A percentile compares a stretch with the other conserved stretches of the same genome.
These are phyloP conservation scores for Mycothermus thermophilus DNA, from an alignment of 495 filamentous ascomycete species.

Conservation along the genomic window DNA sequence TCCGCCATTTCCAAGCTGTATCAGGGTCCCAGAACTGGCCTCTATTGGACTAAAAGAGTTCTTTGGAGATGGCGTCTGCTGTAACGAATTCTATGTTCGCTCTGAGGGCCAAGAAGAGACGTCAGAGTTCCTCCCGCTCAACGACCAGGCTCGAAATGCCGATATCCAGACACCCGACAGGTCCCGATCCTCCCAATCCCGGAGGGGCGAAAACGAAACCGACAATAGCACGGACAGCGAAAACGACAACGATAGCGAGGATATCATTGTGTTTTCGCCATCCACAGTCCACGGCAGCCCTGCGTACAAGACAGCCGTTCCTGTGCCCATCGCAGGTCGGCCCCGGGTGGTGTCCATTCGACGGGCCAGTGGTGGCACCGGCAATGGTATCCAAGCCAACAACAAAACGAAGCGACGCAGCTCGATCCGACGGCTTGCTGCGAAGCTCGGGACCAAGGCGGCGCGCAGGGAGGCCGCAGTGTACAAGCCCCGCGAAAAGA, in stretches of 20 bases:
- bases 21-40: neutral
- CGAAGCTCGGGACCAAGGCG: constrained; percentile 1
- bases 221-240: neutral
- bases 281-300: neutral
- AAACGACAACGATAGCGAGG: neutral
- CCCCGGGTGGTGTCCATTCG: constrained; percentile 1
- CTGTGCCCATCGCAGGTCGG: neutral
- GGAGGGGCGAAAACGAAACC: neutral
- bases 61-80: neutral
- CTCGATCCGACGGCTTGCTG: constrained; percentile 2
- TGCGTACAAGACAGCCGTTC: constrained; percentile 2
- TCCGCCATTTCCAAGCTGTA: neutral
- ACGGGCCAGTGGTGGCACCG: no score
- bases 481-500: constrained; percentile 1
- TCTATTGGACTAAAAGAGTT: neutral
- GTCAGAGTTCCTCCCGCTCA: neutral
- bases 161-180: neutral
- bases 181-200: no score
- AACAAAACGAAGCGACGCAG: constrained; percentile 1
- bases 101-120: neutral
- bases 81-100: neutral
- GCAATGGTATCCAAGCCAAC: no score
- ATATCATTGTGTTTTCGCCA: neutral
- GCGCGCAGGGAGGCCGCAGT: constrained; percentile 1
- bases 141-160: no score